Percentiles rank a stretch among this genome's conserved stretches.
Evolutionary conservation across 345 rosid species (phyloP).

Genomic region (Heritiera fomes): DNA sequence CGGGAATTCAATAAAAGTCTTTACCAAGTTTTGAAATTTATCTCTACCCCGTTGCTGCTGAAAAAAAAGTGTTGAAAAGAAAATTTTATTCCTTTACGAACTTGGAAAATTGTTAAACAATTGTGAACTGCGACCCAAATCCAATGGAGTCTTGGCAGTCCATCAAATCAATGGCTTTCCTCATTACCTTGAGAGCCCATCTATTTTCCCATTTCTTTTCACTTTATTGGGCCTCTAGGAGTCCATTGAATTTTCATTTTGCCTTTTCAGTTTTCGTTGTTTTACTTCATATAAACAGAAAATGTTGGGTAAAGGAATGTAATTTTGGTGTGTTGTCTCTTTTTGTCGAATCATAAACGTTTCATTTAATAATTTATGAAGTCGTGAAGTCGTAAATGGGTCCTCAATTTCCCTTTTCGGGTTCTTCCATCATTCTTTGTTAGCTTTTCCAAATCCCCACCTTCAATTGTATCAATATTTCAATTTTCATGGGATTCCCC

Average conservation of each 20-base stretch:
- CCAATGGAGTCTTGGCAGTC: background rate
- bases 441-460: background rate
- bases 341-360: background rate
- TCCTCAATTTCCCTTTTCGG: too few species aligned
- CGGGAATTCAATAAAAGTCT: too few species aligned
- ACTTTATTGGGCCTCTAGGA: too few species aligned
- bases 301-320: background rate
- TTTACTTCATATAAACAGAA: background rate
- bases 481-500: conserved; percentile 5
- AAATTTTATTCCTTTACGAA: too few species aligned
- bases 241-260: too few species aligned
- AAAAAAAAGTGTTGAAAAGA: too few species aligned
- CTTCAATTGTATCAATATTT: background rate
- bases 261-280: background rate
- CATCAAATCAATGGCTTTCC: background rate
- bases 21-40: too few species aligned
- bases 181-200: background rate
- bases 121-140: background rate
- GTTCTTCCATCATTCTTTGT: background rate
- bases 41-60: too few species aligned
- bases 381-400: background rate
- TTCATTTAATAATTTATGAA: background rate
- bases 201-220: background rate
- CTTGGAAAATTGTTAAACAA: too few species aligned
- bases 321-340: background rate